Evolutionary conservation across 78 protist species (phyloP).

Genomic region (Dictyostelium purpureum): DNA sequence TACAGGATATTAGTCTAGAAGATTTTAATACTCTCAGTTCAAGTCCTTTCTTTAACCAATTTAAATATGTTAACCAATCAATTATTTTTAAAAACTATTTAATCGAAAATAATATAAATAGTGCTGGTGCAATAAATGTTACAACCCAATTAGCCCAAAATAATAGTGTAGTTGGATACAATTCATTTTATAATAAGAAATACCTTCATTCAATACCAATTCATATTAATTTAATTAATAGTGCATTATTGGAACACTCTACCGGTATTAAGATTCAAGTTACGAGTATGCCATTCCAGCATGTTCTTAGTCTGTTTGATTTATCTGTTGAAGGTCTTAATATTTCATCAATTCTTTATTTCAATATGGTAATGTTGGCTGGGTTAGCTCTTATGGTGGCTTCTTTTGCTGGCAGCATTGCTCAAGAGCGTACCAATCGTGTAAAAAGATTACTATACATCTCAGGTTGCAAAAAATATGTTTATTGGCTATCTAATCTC

Average conservation of each 20-base stretch:
- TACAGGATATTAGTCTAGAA: background rate
- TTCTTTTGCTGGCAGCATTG: conserved; percentile 14
- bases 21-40: background rate
- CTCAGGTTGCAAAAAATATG: conserved; percentile 40
- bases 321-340: background rate
- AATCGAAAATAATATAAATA: background rate
- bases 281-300: conserved; percentile 19
- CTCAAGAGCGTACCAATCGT: conserved; percentile 10
- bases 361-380: background rate
- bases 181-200: background rate
- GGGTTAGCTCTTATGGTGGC: conserved; percentile 12
- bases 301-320: background rate
- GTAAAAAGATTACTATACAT: conserved; percentile 28
- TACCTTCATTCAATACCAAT: conserved; percentile 36
- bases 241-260: background rate
- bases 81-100: background rate
- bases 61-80: background rate
- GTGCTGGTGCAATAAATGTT: conserved; percentile 29
- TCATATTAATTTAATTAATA: background rate
- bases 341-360: background rate
- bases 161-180: background rate
- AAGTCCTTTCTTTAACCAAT: background rate
- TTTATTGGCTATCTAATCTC: conserved; percentile 38
- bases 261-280: background rate
- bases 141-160: background rate